These are phyloP conservation scores for Arthrobotrys sphaeroides DNA, from an alignment of 2,329 filamentous ascomycete species.

Conservation along the genomic window DNA sequence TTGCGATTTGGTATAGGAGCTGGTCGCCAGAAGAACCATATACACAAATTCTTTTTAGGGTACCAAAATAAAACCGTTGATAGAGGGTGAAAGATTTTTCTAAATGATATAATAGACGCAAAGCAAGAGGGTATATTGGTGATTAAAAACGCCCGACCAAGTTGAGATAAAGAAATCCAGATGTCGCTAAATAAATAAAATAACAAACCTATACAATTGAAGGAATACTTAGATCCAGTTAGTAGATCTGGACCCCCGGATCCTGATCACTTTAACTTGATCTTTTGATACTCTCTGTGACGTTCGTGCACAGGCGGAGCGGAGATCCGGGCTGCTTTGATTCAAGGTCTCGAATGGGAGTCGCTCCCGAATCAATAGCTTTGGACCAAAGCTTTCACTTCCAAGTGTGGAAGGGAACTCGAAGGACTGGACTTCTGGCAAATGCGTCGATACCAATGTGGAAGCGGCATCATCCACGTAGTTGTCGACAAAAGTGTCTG, in stretches of 20 bases:
- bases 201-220: background rate
- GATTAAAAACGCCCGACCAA: slow-evolving; percentile 36
- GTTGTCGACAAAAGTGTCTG: slow-evolving; percentile 28
- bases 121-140: slow-evolving; percentile 34
- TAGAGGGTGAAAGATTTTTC: background rate
- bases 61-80: background rate
- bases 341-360: slow-evolving; percentile 32
- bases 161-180: background rate
- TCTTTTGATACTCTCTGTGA: slow-evolving; percentile 50
- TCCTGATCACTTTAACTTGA: slow-evolving; percentile 48
- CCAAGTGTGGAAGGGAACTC: slow-evolving; percentile 18
- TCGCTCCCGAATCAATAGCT: slow-evolving; percentile 19
- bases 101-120: slow-evolving; percentile 2
- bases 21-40: background rate
- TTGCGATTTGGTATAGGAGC: background rate
- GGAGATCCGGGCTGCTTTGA: slow-evolving; percentile 46
- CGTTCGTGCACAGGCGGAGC: slow-evolving; percentile 32
- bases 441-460: slow-evolving; percentile 2
- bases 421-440: background rate
- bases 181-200: slow-evolving; percentile 32
- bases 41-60: background rate
- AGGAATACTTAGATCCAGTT: slow-evolving; percentile 25
- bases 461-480: slow-evolving; percentile 21
- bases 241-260: slow-evolving; percentile 31
- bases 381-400: slow-evolving; percentile 22